A percentile compares a stretch with the other conserved stretches of the same genome.
Conservation (phyloP, 2,329 filamentous ascomycete genomes). For the Aspergillus pseudonomiae region DNA sequence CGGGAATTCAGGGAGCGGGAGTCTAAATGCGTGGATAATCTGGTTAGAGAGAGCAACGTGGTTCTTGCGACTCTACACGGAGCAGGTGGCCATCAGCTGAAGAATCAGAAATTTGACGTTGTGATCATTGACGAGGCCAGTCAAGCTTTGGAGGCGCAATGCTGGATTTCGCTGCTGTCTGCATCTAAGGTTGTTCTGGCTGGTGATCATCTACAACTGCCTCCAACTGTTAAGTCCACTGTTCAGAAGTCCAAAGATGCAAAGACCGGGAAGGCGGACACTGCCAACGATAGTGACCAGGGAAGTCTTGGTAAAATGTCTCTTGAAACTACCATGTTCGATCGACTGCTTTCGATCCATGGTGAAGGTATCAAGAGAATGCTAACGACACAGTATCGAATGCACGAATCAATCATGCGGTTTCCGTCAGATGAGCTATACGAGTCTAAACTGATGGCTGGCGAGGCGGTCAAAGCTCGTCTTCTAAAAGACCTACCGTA, state of each 20-base stretch:
- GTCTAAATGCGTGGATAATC: slow-evolving; percentile 72
- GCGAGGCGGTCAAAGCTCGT: slow-evolving; percentile 73
- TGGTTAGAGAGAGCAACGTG: slow-evolving; percentile 79
- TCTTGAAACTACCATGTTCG: slow-evolving; percentile 90
- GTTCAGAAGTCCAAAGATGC: slow-evolving; percentile 50
- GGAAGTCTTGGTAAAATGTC: slow-evolving; percentile 56
- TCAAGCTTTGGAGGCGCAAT: slow-evolving; percentile 93
- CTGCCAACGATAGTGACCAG: slow-evolving; percentile 38
- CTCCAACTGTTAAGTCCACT: slow-evolving; percentile 87
- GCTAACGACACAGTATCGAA: slow-evolving; percentile 96
- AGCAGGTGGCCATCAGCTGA: slow-evolving; percentile 81
- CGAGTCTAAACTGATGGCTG: slow-evolving; percentile 77
- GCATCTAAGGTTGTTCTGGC: slow-evolving; percentile 85
- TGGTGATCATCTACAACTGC: slow-evolving; percentile 91
- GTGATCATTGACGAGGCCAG: slow-evolving; percentile 96
- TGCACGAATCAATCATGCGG: slow-evolving; percentile 94
- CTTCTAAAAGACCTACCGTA: slow-evolving; percentile 79
- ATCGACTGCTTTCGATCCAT: slow-evolving; percentile 80
- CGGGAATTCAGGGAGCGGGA: slow-evolving; percentile 89
- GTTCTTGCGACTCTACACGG: slow-evolving; percentile 92
- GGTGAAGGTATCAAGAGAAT: slow-evolving; percentile 85
- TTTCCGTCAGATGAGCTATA: slow-evolving; percentile 92
- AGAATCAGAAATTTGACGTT: slow-evolving; percentile 81
- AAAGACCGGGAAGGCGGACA: slow-evolving; percentile 29
- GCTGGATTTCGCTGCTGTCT: slow-evolving; percentile 86